Evolutionary conservation across 495 filamentous ascomycete genomes (phyloP).

Genomic region (Xylaria nigripes): DNA sequence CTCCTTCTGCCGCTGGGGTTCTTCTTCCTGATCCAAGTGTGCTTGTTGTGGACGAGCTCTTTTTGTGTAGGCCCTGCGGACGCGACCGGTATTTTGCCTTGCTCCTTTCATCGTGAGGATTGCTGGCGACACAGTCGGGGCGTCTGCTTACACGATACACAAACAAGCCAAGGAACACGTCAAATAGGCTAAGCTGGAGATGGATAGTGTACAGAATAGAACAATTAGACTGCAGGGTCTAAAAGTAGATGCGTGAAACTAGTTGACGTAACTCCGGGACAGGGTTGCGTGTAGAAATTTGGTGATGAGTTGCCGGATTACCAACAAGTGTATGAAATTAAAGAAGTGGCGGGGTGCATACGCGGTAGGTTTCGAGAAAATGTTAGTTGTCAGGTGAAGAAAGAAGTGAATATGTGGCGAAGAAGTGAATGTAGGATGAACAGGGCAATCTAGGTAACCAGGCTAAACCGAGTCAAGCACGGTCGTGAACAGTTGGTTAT

Average conservation of each 20-base stretch:
- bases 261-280: neutral
- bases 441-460: neutral
- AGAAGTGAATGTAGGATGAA: neutral
- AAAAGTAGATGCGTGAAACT: neutral
- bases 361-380: neutral
- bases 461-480: neutral
- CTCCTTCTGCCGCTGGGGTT: neutral
- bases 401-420: neutral
- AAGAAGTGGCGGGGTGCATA: neutral
- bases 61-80: conserved; percentile 5
- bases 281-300: neutral
- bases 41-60: conserved; percentile 1
- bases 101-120: conserved; percentile 8
- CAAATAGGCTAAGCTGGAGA: neutral
- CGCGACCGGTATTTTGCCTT: conserved; percentile 5
- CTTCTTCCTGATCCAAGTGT: too few relatives aligned
- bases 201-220: neutral
- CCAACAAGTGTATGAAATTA: neutral
- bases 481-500: neutral
- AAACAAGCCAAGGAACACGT: conserved; percentile 2
- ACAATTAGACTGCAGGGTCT: neutral
- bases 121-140: neutral
- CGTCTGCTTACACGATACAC: neutral
- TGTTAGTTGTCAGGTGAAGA: neutral
- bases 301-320: neutral